These are phyloP conservation scores for Amauroascus verrucosus DNA, from an alignment of 2,329 filamentous ascomycete genomes.

Conservation along the genomic window DNA sequence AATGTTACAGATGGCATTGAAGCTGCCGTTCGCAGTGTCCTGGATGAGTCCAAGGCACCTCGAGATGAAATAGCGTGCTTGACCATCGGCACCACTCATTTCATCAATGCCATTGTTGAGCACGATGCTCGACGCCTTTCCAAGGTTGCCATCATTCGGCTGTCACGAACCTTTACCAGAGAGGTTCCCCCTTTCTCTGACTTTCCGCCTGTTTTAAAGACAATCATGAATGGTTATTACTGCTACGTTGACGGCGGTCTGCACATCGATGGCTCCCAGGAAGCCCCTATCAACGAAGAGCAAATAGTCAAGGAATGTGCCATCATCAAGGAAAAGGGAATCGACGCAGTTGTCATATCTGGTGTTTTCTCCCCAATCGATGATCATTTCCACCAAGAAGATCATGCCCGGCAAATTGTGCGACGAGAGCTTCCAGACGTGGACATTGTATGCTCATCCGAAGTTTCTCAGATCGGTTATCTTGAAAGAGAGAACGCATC, in stretches of 20 bases:
- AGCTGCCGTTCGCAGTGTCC: constrained; percentile 28
- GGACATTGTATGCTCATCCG: constrained; percentile 44
- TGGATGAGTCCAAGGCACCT: constrained; percentile 27
- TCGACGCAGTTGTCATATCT: constrained; percentile 43
- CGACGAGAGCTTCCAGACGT: constrained; percentile 37
- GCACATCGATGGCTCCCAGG: constrained; percentile 36
- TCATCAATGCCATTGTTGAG: constrained; percentile 44
- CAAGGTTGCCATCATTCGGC: constrained; percentile 44
- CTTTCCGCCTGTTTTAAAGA: constrained; percentile 38
- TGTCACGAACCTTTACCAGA: constrained; percentile 40
- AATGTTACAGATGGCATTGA: constrained; percentile 37
- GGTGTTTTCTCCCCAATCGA: constrained; percentile 52
- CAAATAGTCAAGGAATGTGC: constrained; percentile 38
- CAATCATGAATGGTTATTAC: constrained; percentile 40
- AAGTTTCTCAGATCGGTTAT: constrained; percentile 43
- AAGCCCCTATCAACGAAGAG: constrained; percentile 35
- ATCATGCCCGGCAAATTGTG: constrained; percentile 41
- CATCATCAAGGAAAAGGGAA: constrained; percentile 36
- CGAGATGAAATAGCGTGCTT: constrained; percentile 34
- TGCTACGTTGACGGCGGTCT: constrained; percentile 43
- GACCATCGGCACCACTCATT: constrained; percentile 45
- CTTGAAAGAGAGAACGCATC: constrained; percentile 43
- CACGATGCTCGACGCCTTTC: constrained; percentile 41
- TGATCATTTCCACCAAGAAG: constrained; percentile 43
- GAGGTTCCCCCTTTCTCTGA: constrained; percentile 44